Evolutionary conservation across 2,329 filamentous ascomycete genomes (phyloP).

Genomic region (Microdochium nivale): DNA sequence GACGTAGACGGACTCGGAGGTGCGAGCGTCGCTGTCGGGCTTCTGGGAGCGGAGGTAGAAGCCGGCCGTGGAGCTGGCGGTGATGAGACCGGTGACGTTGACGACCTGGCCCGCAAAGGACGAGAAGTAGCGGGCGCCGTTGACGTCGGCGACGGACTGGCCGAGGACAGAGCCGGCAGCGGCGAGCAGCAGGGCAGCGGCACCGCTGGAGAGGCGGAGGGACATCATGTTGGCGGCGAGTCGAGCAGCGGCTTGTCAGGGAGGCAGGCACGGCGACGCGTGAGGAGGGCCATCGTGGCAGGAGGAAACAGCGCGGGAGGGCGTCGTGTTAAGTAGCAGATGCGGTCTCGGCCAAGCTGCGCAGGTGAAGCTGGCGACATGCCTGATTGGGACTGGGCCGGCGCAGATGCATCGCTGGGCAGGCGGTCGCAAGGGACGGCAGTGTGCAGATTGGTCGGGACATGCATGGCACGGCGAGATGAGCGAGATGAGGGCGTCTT

Average conservation of each 20-base stretch:
- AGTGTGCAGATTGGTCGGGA: not conserved
- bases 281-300: not conserved
- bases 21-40: conserved; percentile 44
- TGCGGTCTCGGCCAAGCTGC: not conserved
- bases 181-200: conserved; percentile 10
- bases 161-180: conserved; percentile 15
- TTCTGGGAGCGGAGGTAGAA: conserved; percentile 55
- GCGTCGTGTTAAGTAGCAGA: not conserved
- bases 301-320: not conserved
- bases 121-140: conserved; percentile 56
- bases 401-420: not conserved
- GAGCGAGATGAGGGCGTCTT: not conserved
- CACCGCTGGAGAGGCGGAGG: not conserved
- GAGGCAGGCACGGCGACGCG: not conserved
- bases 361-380: not conserved
- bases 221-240: not conserved
- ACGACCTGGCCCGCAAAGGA: conserved; percentile 48
- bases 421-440: not conserved
- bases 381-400: not conserved
- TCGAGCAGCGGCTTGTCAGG: not conserved
- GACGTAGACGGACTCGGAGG: conserved; percentile 60
- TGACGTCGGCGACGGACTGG: conserved; percentile 51
- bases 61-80: conserved; percentile 52
- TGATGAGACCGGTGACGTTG: conserved; percentile 54
- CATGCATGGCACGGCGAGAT: not conserved